Evolutionary conservation across 371 early-diverging fungal species (phyloP).

Genomic region (Mortierella sp.): DNA sequence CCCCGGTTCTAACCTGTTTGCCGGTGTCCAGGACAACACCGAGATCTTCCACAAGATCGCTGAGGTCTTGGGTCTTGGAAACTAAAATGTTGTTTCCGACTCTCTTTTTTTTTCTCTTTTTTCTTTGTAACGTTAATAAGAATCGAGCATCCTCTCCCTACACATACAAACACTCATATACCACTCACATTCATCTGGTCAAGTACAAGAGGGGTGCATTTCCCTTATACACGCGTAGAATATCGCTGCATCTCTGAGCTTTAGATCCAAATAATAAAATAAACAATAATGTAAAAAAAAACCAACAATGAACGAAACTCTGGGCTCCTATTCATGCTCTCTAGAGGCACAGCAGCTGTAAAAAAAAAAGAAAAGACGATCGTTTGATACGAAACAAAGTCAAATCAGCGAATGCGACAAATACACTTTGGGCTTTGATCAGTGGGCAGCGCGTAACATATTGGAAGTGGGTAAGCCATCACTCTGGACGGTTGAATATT

Average conservation of each 20-base stretch:
- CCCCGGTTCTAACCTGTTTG: slow-evolving; percentile 69
- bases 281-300: neutral
- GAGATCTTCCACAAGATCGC: slow-evolving; percentile 74
- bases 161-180: slow-evolving; percentile 14
- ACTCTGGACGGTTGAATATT: too few relatives aligned
- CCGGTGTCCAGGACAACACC: slow-evolving; percentile 72
- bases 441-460: too few relatives aligned
- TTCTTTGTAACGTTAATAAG: slow-evolving; percentile 5
- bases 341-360: too few relatives aligned
- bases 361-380: too few relatives aligned
- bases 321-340: too few relatives aligned
- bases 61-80: slow-evolving; percentile 60
- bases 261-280: neutral
- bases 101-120: neutral
- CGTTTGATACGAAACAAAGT: too few relatives aligned
- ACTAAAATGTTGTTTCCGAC: slow-evolving; percentile 16
- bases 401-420: too few relatives aligned
- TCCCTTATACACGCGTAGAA: slow-evolving; percentile 12
- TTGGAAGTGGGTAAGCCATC: too few relatives aligned
- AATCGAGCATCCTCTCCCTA: neutral
- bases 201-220: neutral
- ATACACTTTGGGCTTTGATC: too few relatives aligned
- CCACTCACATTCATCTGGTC: neutral
- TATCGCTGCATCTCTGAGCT: neutral
- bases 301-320: too few relatives aligned